These are phyloP conservation scores for Neospermospora avenae DNA, from an alignment of 2,329 filamentous ascomycete species.

Conservation along the genomic window DNA sequence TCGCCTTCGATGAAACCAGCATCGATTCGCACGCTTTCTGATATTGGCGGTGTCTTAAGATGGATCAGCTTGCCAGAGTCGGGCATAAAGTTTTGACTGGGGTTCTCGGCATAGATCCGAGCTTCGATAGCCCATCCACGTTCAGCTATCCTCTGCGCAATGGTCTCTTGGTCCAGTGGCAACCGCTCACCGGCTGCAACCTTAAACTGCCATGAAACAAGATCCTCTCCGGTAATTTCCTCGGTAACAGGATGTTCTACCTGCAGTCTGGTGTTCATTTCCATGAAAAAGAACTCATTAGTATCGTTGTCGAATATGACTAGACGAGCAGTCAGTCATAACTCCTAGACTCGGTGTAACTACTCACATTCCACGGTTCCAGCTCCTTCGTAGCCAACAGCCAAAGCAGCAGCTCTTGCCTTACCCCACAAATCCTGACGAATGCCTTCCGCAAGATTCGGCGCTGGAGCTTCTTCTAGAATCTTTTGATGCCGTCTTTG, in stretches of 20 bases:
- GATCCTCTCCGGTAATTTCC: slow-evolving; percentile 70
- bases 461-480: slow-evolving; percentile 83
- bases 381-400: slow-evolving; percentile 83
- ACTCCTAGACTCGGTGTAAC: background rate
- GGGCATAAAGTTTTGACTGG: slow-evolving; percentile 86
- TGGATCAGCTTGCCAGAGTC: slow-evolving; percentile 88
- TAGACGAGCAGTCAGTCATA: slow-evolving; percentile 50
- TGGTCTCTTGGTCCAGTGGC: slow-evolving; percentile 62
- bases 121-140: slow-evolving; percentile 91
- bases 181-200: slow-evolving; percentile 71
- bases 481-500: slow-evolving; percentile 89
- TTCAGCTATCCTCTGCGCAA: slow-evolving; percentile 66
- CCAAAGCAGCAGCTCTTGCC: slow-evolving; percentile 63
- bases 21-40: slow-evolving; percentile 80
- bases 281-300: slow-evolving; percentile 78
- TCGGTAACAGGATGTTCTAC: slow-evolving; percentile 95
- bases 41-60: slow-evolving; percentile 67
- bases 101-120: slow-evolving; percentile 94
- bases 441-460: slow-evolving; percentile 56
- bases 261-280: slow-evolving; percentile 85
- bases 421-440: slow-evolving; percentile 62
- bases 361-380: slow-evolving; percentile 83
- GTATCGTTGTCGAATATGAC: slow-evolving; percentile 82
- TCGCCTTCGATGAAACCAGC: slow-evolving; percentile 90
- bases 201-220: slow-evolving; percentile 94